Base-by-base conservation (phyloP, 371 early-diverging fungal genomes). In the Capillidium rhysosporum region DNA sequence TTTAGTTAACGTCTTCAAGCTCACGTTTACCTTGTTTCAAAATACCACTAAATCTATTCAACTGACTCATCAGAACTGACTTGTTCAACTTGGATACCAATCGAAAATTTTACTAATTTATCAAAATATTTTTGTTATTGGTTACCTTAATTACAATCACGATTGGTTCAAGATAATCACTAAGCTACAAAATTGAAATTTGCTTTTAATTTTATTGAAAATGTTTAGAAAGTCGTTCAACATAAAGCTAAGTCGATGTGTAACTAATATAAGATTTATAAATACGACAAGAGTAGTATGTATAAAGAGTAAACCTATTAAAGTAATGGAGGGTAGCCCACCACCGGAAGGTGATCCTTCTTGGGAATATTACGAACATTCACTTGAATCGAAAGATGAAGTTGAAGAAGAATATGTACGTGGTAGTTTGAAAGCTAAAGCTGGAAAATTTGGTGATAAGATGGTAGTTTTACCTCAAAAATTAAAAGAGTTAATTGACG, bases 371-470 rank as follows among this genome's bases (percentile, higher is more conserved):
- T 29, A 51, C 34, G 34, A 51, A 38, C 34, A 28, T 31, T 23
- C 14, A 21, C 5, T 7, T 7, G 43, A 18, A 7, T 7, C 16
- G 5, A 16, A 16, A 8, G 18, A 43, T 16, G 16, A 18, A 43
- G 18, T 7, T 2, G 51, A 23, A 23, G 51, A 23, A 38, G 38
- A 21, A 24, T 62, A 62, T 9, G 34, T 34, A 34, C 71, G 84
- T 39, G 73, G 80, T 40, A 77, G 84, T 7, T 65, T 68, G n/a
- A 82, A 82, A 58, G 76, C 75, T 24, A 63, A 68, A n/a, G 82
- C 77, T 58, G 84, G 81, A 5, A 64, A 74, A 25, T 84, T 83
- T 48, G 71, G 80, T 47, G 76, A 80, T 23, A 84, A 83, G 1
- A 67, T 73, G 56, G 76, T 78, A 0, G 70, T 64, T 28, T 58